Percentiles rank a stretch among this genome's conserved stretches.
These are phyloP conservation scores for Acanthochlamys bracteata DNA, from an alignment of 106 monocot species.

Conservation along the genomic window DNA sequence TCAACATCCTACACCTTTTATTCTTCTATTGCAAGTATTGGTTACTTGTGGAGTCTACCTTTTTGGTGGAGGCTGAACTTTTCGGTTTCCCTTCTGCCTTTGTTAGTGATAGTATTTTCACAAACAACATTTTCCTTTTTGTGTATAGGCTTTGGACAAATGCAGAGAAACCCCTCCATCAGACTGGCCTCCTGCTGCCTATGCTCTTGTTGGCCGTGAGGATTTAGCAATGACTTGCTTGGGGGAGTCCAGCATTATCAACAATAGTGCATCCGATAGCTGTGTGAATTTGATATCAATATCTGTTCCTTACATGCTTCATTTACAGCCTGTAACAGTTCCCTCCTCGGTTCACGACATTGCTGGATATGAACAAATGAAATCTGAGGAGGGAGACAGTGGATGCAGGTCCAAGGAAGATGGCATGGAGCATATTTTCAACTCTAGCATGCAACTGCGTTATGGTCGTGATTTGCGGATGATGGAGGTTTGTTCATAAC, in stretches of 20 bases:
- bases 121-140: no score
- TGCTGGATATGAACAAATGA: constrained; percentile 25
- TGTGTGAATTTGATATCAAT: constrained; percentile 42
- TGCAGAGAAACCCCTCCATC: constrained; percentile 83
- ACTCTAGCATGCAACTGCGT: constrained; percentile 66
- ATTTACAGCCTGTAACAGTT: constrained; percentile 73
- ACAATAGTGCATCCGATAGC: constrained; percentile 26
- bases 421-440: constrained; percentile 95
- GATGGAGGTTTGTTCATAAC: constrained; percentile 73
- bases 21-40: no score
- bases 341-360: constrained; percentile 46
- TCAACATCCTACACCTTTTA: no score
- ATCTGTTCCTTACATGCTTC: constrained; percentile 82
- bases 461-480: constrained; percentile 87
- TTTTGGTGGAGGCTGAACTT: no score
- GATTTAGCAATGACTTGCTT: constrained; percentile 72
- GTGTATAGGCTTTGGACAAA: constrained; percentile 65
- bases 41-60: no score
- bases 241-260: constrained; percentile 11
- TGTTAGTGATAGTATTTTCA: no score
- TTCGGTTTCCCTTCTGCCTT: no score
- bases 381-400: constrained; percentile 45
- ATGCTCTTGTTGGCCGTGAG: constrained; percentile 83
- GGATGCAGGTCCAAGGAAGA: constrained; percentile 47
- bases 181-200: constrained; percentile 90